phyloP scores from a whole-genome alignment of 2,329 filamentous ascomycete genomes.

The Plectosphaerella sp. region DNA sequence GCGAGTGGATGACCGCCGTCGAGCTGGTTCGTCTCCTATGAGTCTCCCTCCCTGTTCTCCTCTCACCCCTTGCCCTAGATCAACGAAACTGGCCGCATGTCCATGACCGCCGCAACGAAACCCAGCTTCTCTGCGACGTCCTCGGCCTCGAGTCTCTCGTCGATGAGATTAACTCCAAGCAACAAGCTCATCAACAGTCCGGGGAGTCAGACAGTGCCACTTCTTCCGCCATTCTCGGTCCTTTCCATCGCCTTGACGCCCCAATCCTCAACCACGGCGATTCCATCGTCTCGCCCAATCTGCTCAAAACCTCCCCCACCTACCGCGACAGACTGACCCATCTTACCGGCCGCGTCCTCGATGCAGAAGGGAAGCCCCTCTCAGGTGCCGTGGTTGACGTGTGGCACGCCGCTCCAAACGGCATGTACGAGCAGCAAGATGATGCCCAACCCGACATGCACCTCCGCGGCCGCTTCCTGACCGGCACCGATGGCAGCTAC shows the following conservation, averaged over 20 bases:
- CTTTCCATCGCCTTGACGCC: conserved; percentile 64
- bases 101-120: conserved; percentile 60
- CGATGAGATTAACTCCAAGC: conserved; percentile 60
- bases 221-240: conserved; percentile 62
- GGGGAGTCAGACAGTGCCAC: conserved; percentile 31
- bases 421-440: conserved; percentile 69
- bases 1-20: conserved; percentile 62
- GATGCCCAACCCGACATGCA: conserved; percentile 67
- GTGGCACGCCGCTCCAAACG: conserved; percentile 62
- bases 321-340: conserved; percentile 43
- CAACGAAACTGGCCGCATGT: conserved; percentile 62
- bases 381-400: conserved; percentile 53
- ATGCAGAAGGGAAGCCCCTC: conserved; percentile 50
- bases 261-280: conserved; percentile 53
- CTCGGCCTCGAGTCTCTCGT: conserved; percentile 62
- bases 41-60: neutral
- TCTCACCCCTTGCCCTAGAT: conserved; percentile 31
- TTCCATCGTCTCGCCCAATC: conserved; percentile 41
- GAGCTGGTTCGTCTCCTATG: conserved; percentile 40
- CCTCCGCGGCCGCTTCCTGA: conserved; percentile 67
- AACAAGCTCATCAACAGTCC: conserved; percentile 21
- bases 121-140: conserved; percentile 62
- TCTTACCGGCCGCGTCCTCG: conserved; percentile 53
- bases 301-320: conserved; percentile 17
- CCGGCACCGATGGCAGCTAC: conserved; percentile 61